phyloP scores from a whole-genome alignment of 1,139 yeast genomes.

The Hemisphaericaspora lyxosophila region DNA sequence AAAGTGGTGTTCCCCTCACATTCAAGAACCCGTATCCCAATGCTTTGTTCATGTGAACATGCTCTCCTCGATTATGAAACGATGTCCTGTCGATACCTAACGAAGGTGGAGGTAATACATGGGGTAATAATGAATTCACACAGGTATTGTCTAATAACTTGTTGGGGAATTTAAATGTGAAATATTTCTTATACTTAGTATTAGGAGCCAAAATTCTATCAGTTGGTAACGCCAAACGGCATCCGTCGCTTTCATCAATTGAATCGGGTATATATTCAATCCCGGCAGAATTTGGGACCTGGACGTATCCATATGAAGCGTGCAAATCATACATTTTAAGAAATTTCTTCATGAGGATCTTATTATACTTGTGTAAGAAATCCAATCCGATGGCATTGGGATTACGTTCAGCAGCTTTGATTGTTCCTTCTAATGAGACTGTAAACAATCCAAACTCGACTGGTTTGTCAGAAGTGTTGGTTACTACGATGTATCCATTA shows the following conservation, averaged over 20 bases:
- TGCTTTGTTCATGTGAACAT: constrained; percentile 40
- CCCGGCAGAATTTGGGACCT: constrained; percentile 52
- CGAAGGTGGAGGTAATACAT: constrained; percentile 63
- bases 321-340: constrained; percentile 49
- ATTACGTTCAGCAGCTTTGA: constrained; percentile 35
- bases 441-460: constrained; percentile 47
- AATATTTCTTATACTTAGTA: constrained; percentile 57
- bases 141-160: constrained; percentile 59
- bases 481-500: constrained; percentile 39
- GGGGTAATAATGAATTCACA: constrained; percentile 51
- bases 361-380: constrained; percentile 22
- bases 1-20: constrained; percentile 42
- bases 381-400: constrained; percentile 13
- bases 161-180: constrained; percentile 63
- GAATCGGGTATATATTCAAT: constrained; percentile 46
- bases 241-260: constrained; percentile 47
- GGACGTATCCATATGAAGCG: constrained; percentile 45
- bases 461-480: constrained; percentile 39
- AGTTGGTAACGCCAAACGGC: constrained; percentile 51
- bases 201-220: constrained; percentile 52
- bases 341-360: constrained; percentile 42
- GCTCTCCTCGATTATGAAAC: constrained; percentile 35
- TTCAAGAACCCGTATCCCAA: constrained; percentile 46
- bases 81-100: constrained; percentile 56
- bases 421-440: constrained; percentile 48